These are phyloP conservation scores for Leishmania lainsoni DNA, from an alignment of 208 protist genomes.

Conservation along the genomic window DNA sequence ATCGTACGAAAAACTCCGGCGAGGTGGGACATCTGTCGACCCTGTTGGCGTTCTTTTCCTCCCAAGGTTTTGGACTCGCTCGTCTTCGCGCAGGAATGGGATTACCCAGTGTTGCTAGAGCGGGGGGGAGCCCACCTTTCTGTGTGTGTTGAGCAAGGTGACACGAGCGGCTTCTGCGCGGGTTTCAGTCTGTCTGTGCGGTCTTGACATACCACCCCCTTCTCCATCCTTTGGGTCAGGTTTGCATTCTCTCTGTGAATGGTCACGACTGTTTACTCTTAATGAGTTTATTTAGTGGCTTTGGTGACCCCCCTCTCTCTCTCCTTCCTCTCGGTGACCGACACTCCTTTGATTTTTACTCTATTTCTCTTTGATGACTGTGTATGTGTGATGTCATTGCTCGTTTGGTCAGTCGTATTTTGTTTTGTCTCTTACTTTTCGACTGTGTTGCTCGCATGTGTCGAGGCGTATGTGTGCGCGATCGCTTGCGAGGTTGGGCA, in stretches of 20 bases:
- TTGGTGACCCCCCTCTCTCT: background rate
- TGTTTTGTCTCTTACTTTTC: background rate
- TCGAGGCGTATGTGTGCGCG: background rate
- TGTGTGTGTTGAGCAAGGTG: background rate
- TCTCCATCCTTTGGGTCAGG: background rate
- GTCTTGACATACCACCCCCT: background rate
- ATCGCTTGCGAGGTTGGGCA: background rate
- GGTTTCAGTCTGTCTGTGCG: background rate
- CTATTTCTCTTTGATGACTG: background rate
- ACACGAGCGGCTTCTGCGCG: background rate
- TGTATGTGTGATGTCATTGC: background rate
- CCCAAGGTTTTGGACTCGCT: background rate
- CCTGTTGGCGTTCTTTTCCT: background rate
- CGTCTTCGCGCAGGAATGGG: background rate
- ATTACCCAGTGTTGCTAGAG: background rate
- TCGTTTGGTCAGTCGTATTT: background rate
- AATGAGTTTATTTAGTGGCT: background rate
- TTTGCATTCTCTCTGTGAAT: background rate
- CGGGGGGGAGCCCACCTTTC: background rate
- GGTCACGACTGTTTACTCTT: background rate
- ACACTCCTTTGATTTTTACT: background rate
- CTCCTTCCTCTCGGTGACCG: background rate
- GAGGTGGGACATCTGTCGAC: background rate
- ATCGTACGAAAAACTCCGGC: background rate
- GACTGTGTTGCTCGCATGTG: background rate